These are phyloP conservation scores for Yamadazyma siamensis DNA, from an alignment of 1,139 yeast genomes.

Conservation along the genomic window DNA sequence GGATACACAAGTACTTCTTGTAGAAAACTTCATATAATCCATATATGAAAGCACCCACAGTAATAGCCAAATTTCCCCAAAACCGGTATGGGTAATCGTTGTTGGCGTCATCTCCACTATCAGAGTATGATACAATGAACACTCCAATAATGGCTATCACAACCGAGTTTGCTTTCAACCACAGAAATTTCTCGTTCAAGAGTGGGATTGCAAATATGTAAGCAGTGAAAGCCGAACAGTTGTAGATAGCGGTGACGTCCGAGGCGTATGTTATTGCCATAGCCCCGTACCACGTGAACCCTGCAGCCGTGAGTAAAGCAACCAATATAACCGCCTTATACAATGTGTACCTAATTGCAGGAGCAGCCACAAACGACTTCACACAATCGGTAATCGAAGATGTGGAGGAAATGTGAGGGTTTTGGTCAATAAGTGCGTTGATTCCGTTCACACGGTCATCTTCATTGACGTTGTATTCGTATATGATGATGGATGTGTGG, in stretches of 20 bases:
- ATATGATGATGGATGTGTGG: constrained; percentile 50
- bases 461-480: constrained; percentile 36
- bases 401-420: constrained; percentile 40
- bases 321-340: constrained; percentile 45
- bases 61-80: constrained; percentile 69
- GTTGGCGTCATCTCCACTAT: constrained; percentile 27
- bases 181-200: constrained; percentile 60
- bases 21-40: constrained; percentile 85
- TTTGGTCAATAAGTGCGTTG: constrained; percentile 33
- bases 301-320: constrained; percentile 67
- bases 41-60: constrained; percentile 75
- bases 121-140: constrained; percentile 74
- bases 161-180: constrained; percentile 68
- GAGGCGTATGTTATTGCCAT: constrained; percentile 79
- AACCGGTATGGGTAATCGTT: constrained; percentile 56
- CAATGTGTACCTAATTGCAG: constrained; percentile 49
- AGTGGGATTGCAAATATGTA: constrained; percentile 80
- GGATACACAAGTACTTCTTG: constrained; percentile 74
- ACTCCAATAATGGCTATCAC: constrained; percentile 72
- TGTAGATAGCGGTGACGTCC: constrained; percentile 87
- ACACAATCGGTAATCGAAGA: constrained; percentile 36
- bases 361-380: constrained; percentile 34
- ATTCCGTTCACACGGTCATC: constrained; percentile 35
- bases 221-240: constrained; percentile 87
- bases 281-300: constrained; percentile 83